Conservation (phyloP, 2,329 filamentous ascomycete genomes). For the Epicoccum sorghinum region DNA sequence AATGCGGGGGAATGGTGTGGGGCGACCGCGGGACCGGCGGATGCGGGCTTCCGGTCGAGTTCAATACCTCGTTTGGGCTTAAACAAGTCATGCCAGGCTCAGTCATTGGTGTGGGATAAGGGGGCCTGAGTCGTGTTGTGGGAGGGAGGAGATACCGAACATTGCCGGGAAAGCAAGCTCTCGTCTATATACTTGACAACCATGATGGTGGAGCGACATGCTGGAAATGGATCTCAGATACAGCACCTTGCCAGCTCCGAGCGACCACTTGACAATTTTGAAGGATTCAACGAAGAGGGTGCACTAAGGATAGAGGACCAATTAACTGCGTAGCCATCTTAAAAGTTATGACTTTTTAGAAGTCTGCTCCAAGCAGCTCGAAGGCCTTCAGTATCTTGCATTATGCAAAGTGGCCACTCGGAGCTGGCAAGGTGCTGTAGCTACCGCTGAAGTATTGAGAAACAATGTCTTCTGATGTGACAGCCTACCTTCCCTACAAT, state of each 20-base stretch:
- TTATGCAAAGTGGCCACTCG: too few relatives aligned
- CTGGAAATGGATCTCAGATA: too few relatives aligned
- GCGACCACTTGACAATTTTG: too few relatives aligned
- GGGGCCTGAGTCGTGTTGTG: not conserved
- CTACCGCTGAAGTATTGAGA: too few relatives aligned
- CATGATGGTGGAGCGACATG: not conserved
- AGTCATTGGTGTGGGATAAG: not conserved
- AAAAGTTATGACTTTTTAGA: too few relatives aligned
- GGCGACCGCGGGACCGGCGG: conserved; percentile 8
- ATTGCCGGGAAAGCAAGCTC: conserved; percentile 10
- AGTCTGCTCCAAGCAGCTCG: too few relatives aligned
- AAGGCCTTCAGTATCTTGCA: too few relatives aligned
- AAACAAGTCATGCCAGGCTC: conserved; percentile 1
- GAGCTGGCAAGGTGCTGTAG: too few relatives aligned
- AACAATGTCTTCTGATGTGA: not conserved
- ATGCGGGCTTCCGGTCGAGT: conserved; percentile 1
- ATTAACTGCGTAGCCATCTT: too few relatives aligned
- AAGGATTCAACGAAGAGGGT: too few relatives aligned
- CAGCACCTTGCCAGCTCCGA: too few relatives aligned
- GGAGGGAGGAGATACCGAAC: conserved; percentile 17
- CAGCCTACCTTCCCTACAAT: conserved; percentile 39
- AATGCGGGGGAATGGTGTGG: conserved; percentile 37
- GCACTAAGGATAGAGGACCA: too few relatives aligned
- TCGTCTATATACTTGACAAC: not conserved
- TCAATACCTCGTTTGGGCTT: not conserved